Evolutionary conservation across 2,329 filamentous ascomycete species (phyloP).

Genomic region (Exophiala dermatitidis): DNA sequence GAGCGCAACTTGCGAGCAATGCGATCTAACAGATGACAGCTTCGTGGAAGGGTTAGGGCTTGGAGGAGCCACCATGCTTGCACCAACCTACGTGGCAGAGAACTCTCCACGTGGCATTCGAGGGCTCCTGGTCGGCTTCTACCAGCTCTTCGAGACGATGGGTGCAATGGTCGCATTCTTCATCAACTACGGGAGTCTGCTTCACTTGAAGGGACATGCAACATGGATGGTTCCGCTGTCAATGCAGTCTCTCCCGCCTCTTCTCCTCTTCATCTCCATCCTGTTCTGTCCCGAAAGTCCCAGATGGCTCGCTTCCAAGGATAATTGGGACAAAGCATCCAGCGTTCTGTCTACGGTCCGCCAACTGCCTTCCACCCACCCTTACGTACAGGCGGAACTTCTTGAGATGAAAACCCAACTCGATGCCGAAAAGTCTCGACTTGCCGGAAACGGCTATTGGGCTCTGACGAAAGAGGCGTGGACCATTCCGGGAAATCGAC

Average conservation of each 20-base stretch:
- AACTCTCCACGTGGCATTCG: constrained; percentile 54
- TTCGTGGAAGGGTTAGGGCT: constrained; percentile 49
- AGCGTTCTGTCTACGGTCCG: constrained; percentile 51
- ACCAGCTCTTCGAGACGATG: constrained; percentile 51
- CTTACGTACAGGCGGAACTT: constrained; percentile 54
- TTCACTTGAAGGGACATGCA: constrained; percentile 42
- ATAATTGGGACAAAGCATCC: constrained; percentile 60
- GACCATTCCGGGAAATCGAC: constrained; percentile 48
- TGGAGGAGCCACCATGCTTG: constrained; percentile 49
- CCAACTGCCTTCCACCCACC: constrained; percentile 46
- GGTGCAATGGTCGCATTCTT: constrained; percentile 43
- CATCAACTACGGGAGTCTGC: constrained; percentile 49
- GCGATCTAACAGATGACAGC: constrained; percentile 18
- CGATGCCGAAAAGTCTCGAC: constrained; percentile 54
- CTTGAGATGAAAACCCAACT: constrained; percentile 55
- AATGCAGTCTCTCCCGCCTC: constrained; percentile 57
- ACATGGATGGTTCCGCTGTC: constrained; percentile 57
- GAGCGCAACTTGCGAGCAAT: constrained; percentile 3
- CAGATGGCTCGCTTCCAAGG: constrained; percentile 60
- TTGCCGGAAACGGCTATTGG: constrained; percentile 46
- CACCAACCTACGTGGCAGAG: constrained; percentile 55
- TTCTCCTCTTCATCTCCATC: constrained; percentile 56
- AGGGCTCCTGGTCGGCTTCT: constrained; percentile 54
- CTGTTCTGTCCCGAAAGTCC: constrained; percentile 58
- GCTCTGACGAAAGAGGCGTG: constrained; percentile 60